phyloP scores from a whole-genome alignment of 345 rosid species.

The Camelina sativa region DNA sequence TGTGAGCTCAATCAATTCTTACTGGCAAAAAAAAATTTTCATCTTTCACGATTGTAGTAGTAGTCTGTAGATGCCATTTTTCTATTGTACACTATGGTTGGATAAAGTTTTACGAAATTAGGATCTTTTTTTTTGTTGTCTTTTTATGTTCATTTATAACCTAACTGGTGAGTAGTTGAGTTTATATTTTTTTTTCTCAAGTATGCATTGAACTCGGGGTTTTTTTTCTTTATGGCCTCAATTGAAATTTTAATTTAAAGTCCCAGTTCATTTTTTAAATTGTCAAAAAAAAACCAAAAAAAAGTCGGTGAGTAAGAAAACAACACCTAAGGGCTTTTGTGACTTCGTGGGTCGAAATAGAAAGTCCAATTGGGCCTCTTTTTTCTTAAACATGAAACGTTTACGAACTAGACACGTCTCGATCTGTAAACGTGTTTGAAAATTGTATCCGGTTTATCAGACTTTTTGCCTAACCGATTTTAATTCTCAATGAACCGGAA shows the following conservation, averaged over 20 bases:
- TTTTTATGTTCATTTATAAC: not conserved
- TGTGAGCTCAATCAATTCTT: conserved; percentile 18
- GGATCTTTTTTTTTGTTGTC: not conserved
- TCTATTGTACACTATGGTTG: not conserved
- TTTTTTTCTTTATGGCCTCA: not conserved
- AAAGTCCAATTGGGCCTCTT: conserved; percentile 18
- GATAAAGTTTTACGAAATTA: not conserved
- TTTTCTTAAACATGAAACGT: not conserved
- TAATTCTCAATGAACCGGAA: not conserved
- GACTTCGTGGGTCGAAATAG: not conserved
- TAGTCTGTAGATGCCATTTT: not conserved
- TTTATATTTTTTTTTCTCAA: not conserved
- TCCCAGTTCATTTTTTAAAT: not conserved
- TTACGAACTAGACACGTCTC: not conserved
- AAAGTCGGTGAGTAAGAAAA: not conserved
- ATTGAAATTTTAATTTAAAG: not conserved
- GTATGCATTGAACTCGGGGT: not conserved
- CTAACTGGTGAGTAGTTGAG: not conserved
- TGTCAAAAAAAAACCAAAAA: not conserved
- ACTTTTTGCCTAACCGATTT: not conserved
- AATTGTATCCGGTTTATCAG: conserved; percentile 14
- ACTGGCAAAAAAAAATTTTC: not conserved
- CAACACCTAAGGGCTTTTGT: not conserved
- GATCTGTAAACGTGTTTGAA: not conserved
- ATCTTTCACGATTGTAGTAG: not conserved